These are phyloP conservation scores for Pestalotiopsis sp. DNA, from an alignment of 2,329 filamentous ascomycete genomes.

Conservation along the genomic window DNA sequence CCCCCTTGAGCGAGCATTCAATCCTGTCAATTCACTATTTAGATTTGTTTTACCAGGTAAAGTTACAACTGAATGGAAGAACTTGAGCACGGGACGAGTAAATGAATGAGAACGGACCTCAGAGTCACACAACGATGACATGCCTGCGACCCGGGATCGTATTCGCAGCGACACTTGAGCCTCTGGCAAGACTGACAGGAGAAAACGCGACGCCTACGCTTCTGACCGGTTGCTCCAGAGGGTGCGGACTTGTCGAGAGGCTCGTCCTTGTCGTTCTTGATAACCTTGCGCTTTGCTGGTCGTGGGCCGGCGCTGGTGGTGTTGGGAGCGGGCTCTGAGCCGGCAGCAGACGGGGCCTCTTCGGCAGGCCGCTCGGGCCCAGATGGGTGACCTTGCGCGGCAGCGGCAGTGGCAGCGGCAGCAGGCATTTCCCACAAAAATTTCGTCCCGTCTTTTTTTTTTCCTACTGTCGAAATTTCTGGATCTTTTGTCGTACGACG, in stretches of 20 bases:
- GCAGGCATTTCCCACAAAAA: not conserved
- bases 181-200: constrained; percentile 19
- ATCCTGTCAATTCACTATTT: constrained; percentile 8
- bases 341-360: not conserved
- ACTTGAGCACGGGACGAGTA: too few species aligned
- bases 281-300: constrained; percentile 38
- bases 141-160: constrained; percentile 17
- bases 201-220: constrained; percentile 16
- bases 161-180: constrained; percentile 19
- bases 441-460: too few species aligned
- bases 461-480: not conserved
- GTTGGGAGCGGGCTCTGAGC: not conserved
- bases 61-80: not conserved
- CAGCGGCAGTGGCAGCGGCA: not conserved
- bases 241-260: not conserved
- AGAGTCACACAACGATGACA: constrained; percentile 17
- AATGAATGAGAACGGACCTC: constrained; percentile 10
- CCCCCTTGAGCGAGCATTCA: constrained; percentile 17
- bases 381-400: not conserved
- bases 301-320: not conserved
- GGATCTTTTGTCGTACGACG: constrained; percentile 4
- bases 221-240: constrained; percentile 4
- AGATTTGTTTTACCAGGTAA: not conserved
- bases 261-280: constrained; percentile 37
- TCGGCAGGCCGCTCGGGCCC: not conserved